Conservation (phyloP, 1,139 yeast species). For the Saccharomycopsis crataegensis region DNA sequence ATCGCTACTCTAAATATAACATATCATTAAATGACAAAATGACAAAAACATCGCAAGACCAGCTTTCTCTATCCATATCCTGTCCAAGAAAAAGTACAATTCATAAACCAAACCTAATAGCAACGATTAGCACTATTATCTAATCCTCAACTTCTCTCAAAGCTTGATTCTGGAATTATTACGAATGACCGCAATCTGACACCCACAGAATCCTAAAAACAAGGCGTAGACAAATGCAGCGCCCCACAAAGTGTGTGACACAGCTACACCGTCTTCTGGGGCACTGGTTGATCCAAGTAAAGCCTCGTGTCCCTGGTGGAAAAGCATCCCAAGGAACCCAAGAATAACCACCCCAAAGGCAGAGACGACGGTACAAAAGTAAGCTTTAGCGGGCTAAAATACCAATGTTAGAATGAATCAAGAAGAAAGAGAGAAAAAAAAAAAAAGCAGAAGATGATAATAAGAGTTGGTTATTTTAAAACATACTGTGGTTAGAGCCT, state of each 20-base stretch:
- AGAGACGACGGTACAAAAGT: slow-evolving; percentile 90
- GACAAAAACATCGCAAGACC: too few species aligned
- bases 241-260: slow-evolving; percentile 81
- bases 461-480: too few species aligned
- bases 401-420: background rate
- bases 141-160: background rate
- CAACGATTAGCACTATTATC: too few species aligned
- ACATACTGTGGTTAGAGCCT: slow-evolving; percentile 1
- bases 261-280: slow-evolving; percentile 90
- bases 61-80: too few species aligned
- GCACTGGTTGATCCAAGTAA: slow-evolving; percentile 89
- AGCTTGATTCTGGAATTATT: slow-evolving; percentile 17
- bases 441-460: too few species aligned
- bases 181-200: slow-evolving; percentile 44
- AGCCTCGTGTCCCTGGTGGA: slow-evolving; percentile 75
- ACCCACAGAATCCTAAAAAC: slow-evolving; percentile 84
- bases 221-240: slow-evolving; percentile 79
- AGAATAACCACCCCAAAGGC: slow-evolving; percentile 86
- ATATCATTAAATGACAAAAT: too few species aligned
- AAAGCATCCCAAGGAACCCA: slow-evolving; percentile 75
- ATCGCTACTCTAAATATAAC: too few species aligned
- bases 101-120: too few species aligned
- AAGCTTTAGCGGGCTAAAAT: slow-evolving; percentile 68
- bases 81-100: too few species aligned
- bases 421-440: background rate